A percentile compares a stretch with the other conserved stretches of the same genome.
These are phyloP conservation scores for Cordyceps militaris DNA, from an alignment of 2,329 filamentous ascomycete genomes.

Conservation along the genomic window DNA sequence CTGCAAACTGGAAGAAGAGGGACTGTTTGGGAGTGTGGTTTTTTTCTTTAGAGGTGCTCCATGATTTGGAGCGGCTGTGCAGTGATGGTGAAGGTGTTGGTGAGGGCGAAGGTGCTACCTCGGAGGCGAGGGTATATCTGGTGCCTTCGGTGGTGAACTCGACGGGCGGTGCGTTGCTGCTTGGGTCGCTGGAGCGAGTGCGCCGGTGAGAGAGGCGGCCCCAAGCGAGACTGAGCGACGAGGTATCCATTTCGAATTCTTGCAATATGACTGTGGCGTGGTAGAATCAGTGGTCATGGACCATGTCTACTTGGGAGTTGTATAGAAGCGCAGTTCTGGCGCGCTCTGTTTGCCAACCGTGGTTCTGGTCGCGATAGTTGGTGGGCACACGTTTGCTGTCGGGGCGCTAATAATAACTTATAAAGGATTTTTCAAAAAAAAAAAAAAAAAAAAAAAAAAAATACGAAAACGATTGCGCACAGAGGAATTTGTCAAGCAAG, in stretches of 20 bases:
- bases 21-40: not conserved
- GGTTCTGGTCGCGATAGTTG: not conserved
- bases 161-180: not conserved
- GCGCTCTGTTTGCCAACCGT: not conserved
- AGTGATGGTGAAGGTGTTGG: not conserved
- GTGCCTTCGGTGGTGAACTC: constrained; percentile 7
- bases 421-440: no score
- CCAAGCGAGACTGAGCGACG: constrained; percentile 4
- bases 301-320: not conserved
- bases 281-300: not conserved
- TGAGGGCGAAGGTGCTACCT: not conserved
- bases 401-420: no score
- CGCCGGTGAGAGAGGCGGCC: constrained; percentile 9
- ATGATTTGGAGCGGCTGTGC: constrained; percentile 6
- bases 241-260: constrained; percentile 1
- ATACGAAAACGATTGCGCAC: no score
- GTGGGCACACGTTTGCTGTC: constrained; percentile 5
- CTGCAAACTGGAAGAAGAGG: not conserved
- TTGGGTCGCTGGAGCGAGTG: constrained; percentile 1
- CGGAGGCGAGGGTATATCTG: not conserved
- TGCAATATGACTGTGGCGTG: not conserved
- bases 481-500: not conserved
- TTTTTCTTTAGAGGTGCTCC: not conserved
- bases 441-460: no score
- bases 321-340: not conserved